phyloP scores from a whole-genome alignment of 768 basidiomycete species.

The Psilocybe subaeruginosa region DNA sequence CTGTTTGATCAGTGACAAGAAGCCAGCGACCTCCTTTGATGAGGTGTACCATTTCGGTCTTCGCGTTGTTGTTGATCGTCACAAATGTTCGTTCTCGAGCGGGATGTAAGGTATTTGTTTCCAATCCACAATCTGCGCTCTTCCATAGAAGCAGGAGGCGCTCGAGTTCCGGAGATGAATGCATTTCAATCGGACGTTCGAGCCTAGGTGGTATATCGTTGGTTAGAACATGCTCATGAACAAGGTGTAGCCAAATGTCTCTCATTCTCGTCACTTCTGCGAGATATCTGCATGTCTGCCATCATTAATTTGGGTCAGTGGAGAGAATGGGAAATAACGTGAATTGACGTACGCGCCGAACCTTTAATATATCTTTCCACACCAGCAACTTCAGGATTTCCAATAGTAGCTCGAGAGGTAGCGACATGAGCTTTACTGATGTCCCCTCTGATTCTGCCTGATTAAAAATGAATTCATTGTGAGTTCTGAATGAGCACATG shows the following conservation, averaged over 20 bases:
- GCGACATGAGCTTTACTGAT: background rate
- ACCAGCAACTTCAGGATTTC: slow-evolving; percentile 3
- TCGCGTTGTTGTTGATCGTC: too few relatives aligned
- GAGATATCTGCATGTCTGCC: background rate
- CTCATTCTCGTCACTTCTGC: background rate
- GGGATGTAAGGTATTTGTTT: too few relatives aligned
- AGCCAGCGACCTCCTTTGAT: slow-evolving; percentile 9
- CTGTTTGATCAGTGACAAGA: background rate
- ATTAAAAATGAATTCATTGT: too few relatives aligned
- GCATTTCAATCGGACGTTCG: slow-evolving; percentile 1
- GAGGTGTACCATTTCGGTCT: background rate
- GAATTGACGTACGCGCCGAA: background rate
- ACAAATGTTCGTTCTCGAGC: background rate
- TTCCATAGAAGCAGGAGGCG: background rate
- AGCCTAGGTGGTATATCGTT: background rate
- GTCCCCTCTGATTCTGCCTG: too few relatives aligned
- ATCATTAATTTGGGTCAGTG: background rate
- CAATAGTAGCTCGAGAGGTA: background rate
- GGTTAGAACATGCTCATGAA: background rate
- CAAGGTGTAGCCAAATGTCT: background rate
- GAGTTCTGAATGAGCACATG: too few relatives aligned
- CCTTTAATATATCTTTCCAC: slow-evolving; percentile 1
- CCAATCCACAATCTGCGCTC: slow-evolving; percentile 5
- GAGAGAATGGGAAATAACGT: background rate
- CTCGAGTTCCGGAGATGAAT: slow-evolving; percentile 1